Base-by-base conservation (phyloP, 176 grass and related monocot genomes). In the Triticum dicoccoides region DNA sequence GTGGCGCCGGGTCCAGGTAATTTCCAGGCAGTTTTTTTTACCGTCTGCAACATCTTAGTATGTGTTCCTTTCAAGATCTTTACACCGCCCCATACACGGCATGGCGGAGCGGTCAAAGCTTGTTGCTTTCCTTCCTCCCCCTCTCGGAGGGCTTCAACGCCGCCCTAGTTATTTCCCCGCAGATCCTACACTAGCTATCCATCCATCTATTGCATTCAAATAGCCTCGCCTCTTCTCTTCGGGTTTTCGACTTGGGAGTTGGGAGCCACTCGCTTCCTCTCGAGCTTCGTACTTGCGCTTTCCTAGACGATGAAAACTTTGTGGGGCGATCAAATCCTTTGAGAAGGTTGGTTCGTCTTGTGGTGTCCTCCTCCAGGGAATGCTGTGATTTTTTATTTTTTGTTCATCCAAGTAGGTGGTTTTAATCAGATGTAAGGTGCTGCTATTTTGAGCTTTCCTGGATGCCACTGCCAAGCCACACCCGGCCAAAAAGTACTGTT, bases 11-110 rank as follows among this genome's bases (percentile, higher is more conserved):
- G 54, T 51, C 58, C 33, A 90, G 90, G 93, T 95, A 90, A 92
- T 59, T 59, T 9, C 7, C 6, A 59, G 15, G 2, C 51, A 6
- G 51, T 15, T 69, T 89, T 89, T 82, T 78, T 78, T 82, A 82
- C 69, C 63, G 29, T 73, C 82, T 68, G 7, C 59, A 83, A 72
- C 87, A 78, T 85, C 78, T 81, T 69, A 61, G 79, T 62, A 81
- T 75, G 62, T 81, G 82, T 88, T 92, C 51, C 86, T 90, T 89
- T 82, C 86, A 90, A 90, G 93, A 80, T 88, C 88, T 80, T 90
- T 86, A 90, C 35, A 20, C 80, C 79, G 58, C 83, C 52, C 84
- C 90, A 72, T 90, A 88, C 77, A 82, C 37, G 90, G 49, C 73
- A 82, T 47, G 90, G 49, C 73, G 45, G 54, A 64, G 39, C 77